Conservation (phyloP, 305 asterid genomes). For the Fraxinus floribunda region DNA sequence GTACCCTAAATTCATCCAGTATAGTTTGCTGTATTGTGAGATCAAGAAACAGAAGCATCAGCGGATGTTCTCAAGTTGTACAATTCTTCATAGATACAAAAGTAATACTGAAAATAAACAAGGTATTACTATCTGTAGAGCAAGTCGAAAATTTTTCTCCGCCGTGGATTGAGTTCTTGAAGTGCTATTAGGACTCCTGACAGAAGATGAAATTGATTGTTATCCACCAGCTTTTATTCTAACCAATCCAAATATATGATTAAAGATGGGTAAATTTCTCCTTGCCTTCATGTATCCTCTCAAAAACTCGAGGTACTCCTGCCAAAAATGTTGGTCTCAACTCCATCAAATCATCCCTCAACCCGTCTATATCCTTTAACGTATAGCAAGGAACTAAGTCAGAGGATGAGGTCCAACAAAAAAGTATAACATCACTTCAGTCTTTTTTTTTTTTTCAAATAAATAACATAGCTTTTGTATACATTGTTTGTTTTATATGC, state of each 20-base stretch:
- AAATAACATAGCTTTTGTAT: background rate
- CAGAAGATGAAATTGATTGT: background rate
- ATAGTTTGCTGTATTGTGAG: constrained; percentile 66
- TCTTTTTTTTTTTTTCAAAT: too few relatives aligned
- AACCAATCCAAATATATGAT: background rate
- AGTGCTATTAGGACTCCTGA: constrained; percentile 83
- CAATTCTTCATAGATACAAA: background rate
- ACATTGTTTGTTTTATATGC: background rate
- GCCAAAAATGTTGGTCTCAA: constrained; percentile 93
- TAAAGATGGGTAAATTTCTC: background rate
- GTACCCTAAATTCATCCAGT: constrained; percentile 88
- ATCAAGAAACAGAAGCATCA: constrained; percentile 22
- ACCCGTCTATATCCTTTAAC: constrained; percentile 73
- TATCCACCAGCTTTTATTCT: background rate
- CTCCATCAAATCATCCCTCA: constrained; percentile 74
- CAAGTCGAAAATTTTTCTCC: constrained; percentile 69
- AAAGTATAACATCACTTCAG: background rate
- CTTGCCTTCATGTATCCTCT: constrained; percentile 84
- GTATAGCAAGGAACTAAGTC: background rate
- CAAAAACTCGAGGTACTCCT: constrained; percentile 92
- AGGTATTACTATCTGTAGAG: constrained; percentile 67
- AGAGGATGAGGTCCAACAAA: background rate
- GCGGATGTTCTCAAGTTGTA: background rate
- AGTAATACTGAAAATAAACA: background rate
- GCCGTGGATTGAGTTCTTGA: constrained; percentile 78